Evolutionary conservation across 257 asterid genomes (phyloP).

Genomic region (Ballota nigra): DNA sequence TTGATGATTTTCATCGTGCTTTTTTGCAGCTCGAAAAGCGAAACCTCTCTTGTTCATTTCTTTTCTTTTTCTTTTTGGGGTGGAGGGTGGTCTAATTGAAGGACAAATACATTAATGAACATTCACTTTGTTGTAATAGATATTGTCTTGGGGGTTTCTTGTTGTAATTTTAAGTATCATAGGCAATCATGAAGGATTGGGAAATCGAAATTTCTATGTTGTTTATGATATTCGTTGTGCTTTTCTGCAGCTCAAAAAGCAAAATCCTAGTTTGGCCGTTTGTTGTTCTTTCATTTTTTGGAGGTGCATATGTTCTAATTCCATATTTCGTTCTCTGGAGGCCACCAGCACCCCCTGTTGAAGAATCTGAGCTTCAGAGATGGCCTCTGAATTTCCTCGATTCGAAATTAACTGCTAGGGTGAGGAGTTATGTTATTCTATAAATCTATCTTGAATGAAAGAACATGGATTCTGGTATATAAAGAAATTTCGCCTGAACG

Average conservation of each 20-base stretch:
- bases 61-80: too few relatives aligned
- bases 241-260: conserved; percentile 61
- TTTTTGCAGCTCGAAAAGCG: conserved; percentile 69
- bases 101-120: neutral
- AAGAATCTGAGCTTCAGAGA: conserved; percentile 58
- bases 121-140: neutral
- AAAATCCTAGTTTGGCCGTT: conserved; percentile 84
- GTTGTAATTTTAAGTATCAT: neutral
- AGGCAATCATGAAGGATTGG: neutral
- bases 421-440: conserved; percentile 35
- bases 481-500: neutral
- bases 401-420: conserved; percentile 88
- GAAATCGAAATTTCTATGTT: neutral
- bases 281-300: conserved; percentile 56
- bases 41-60: too few relatives aligned
- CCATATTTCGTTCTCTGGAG: conserved; percentile 92
- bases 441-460: neutral
- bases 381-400: conserved; percentile 90
- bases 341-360: conserved; percentile 86
- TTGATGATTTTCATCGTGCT: conserved; percentile 1
- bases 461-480: neutral
- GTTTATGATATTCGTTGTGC: conserved; percentile 6
- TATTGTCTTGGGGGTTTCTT: neutral
- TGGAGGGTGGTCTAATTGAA: neutral
- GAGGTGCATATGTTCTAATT: conserved; percentile 80